Percentiles rank a stretch among this genome's conserved stretches.
phyloP scores from a whole-genome alignment of 1,139 yeast species.

The Candida buenavistaensis region DNA sequence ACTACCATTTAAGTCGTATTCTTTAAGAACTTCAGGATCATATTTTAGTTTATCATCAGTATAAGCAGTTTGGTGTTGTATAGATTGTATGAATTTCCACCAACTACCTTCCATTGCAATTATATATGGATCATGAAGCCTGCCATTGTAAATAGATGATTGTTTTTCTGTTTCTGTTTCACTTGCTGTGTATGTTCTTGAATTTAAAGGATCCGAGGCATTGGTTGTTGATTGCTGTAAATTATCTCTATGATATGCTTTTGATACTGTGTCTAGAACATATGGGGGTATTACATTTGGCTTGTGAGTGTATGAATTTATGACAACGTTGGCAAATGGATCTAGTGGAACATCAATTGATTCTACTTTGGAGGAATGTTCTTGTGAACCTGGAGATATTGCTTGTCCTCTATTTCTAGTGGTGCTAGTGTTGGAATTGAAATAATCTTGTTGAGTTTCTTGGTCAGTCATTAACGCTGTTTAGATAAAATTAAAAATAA shows the following conservation, averaged over 20 bases:
- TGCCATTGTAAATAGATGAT: slow-evolving; percentile 3
- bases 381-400: neutral
- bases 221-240: slow-evolving; percentile 13
- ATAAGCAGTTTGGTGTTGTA: slow-evolving; percentile 39
- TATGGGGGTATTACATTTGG: slow-evolving; percentile 55
- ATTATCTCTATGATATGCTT: slow-evolving; percentile 43
- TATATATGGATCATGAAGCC: slow-evolving; percentile 35
- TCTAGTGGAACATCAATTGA: slow-evolving; percentile 13
- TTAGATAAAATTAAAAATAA: neutral
- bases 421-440: neutral
- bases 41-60: slow-evolving; percentile 27
- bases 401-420: neutral
- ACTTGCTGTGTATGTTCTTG: slow-evolving; percentile 1
- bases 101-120: slow-evolving; percentile 39
- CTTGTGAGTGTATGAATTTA: slow-evolving; percentile 36
- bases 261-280: slow-evolving; percentile 55
- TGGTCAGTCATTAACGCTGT: neutral
- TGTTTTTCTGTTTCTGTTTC: slow-evolving; percentile 20
- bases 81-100: slow-evolving; percentile 37
- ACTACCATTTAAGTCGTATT: slow-evolving; percentile 33
- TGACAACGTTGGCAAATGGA: slow-evolving; percentile 29
- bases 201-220: slow-evolving; percentile 2
- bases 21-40: slow-evolving; percentile 23
- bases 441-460: neutral
- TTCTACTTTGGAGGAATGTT: slow-evolving; percentile 2